A percentile compares a stretch with the other conserved stretches of the same genome.
These are phyloP conservation scores for Fragaria nilgerrensis DNA, from an alignment of 306 rosid genomes.

Conservation along the genomic window DNA sequence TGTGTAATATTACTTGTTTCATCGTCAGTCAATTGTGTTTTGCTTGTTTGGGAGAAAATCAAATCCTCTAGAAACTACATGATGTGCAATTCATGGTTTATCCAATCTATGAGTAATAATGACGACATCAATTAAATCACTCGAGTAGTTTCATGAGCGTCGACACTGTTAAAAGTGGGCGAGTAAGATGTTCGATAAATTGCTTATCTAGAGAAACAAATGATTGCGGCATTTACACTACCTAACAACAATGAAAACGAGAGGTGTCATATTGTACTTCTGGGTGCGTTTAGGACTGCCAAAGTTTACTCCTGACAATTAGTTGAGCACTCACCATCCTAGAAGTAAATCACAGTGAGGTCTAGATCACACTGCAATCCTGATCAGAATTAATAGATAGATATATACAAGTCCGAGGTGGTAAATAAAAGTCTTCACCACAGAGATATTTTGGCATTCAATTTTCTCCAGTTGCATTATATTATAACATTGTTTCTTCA, in stretches of 20 bases:
- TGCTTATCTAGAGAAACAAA: background rate
- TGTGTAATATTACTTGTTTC: background rate
- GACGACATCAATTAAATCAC: background rate
- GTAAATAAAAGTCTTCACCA: background rate
- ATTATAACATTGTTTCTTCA: background rate
- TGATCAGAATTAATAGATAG: conserved; percentile 11
- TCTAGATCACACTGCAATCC: background rate
- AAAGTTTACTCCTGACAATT: background rate
- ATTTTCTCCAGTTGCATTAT: background rate
- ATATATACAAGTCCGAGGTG: conserved; percentile 1
- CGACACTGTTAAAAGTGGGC: background rate
- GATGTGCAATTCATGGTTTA: background rate
- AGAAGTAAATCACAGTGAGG: background rate
- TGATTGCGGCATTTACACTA: background rate
- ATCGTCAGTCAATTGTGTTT: background rate
- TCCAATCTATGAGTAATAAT: background rate
- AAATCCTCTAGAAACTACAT: background rate
- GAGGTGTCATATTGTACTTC: background rate
- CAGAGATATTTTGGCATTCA: background rate
- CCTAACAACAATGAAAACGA: background rate
- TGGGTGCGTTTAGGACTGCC: background rate
- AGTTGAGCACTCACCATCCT: background rate
- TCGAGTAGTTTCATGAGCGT: background rate
- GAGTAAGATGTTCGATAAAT: background rate
- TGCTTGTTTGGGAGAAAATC: background rate